Evolutionary conservation across 108 stramenopile genomes (phyloP).

Genomic region (Skeletonema menzelii): DNA sequence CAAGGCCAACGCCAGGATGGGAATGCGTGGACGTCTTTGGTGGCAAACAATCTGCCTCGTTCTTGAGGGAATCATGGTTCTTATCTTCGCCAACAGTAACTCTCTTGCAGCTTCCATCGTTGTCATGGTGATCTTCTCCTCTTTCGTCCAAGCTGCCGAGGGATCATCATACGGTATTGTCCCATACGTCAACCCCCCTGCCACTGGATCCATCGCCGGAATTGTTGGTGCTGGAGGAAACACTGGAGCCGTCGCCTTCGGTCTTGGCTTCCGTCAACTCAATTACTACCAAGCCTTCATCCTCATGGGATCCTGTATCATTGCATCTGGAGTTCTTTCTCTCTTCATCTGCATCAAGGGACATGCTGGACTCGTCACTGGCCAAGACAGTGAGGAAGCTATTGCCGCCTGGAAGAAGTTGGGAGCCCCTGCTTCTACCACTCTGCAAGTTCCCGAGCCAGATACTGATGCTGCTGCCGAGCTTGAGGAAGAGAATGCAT

Average conservation of each 20-base stretch:
- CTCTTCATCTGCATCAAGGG: conserved; percentile 62
- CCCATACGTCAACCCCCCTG: conserved; percentile 78
- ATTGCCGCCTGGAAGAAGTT: neutral
- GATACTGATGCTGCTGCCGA: neutral
- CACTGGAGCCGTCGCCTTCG: conserved; percentile 62
- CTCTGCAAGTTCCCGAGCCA: neutral
- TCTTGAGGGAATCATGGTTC: conserved; percentile 63
- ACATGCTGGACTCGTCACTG: conserved; percentile 47
- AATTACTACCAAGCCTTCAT: conserved; percentile 37
- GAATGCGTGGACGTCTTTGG: conserved; percentile 75
- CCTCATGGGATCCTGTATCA: conserved; percentile 41
- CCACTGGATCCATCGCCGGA: conserved; percentile 78
- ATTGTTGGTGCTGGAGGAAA: conserved; percentile 85
- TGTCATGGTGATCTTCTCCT: conserved; percentile 76
- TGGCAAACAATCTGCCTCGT: conserved; percentile 58
- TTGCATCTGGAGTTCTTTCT: conserved; percentile 2
- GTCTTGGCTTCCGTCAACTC: conserved; percentile 47
- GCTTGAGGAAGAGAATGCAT: neutral
- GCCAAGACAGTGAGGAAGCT: conserved; percentile 24
- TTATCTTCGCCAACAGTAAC: conserved; percentile 63
- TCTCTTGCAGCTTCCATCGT: conserved; percentile 56
- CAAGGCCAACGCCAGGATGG: conserved; percentile 39
- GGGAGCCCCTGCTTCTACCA: neutral
- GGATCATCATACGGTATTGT: conserved; percentile 82
- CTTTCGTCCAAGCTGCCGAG: conserved; percentile 83